Percentiles rank a stretch among this genome's conserved stretches.
phyloP scores from a whole-genome alignment of 345 rosid genomes.

The Acer negundo region DNA sequence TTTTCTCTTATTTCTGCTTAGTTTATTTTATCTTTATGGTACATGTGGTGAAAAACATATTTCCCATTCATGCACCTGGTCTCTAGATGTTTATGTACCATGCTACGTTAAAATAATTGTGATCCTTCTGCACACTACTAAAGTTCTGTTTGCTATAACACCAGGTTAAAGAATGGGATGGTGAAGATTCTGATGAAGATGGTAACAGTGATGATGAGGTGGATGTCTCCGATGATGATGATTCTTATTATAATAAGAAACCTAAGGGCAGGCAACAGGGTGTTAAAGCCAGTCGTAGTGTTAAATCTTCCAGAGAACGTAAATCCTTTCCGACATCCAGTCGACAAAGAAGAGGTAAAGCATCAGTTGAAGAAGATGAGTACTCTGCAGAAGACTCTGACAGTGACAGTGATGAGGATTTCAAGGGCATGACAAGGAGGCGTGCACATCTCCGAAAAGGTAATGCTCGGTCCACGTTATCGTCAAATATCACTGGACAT shows the following conservation, averaged over 20 bases:
- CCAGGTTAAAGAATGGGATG: conserved; percentile 81
- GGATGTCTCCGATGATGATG: conserved; percentile 73
- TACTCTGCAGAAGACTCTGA: conserved; percentile 72
- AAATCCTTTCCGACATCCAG: conserved; percentile 45
- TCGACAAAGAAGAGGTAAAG: conserved; percentile 65
- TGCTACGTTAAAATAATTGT: neutral
- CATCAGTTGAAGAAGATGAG: conserved; percentile 67
- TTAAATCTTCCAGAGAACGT: conserved; percentile 51
- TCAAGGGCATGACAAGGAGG: conserved; percentile 63
- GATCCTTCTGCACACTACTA: conserved; percentile 12
- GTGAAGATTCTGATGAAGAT: conserved; percentile 72
- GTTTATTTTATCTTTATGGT: neutral
- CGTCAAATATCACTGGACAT: conserved; percentile 40
- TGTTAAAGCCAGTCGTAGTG: conserved; percentile 51
- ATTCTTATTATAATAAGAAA: conserved; percentile 61
- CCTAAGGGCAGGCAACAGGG: conserved; percentile 57
- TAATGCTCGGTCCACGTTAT: conserved; percentile 52
- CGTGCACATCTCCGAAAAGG: conserved; percentile 61
- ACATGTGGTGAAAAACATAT: neutral
- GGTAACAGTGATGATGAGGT: conserved; percentile 64
- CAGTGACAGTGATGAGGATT: conserved; percentile 59
- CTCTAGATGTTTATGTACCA: neutral
- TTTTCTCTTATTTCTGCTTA: neutral
- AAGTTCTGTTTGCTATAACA: conserved; percentile 14
- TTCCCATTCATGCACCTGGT: neutral